phyloP scores from a whole-genome alignment of 169 alveolate genomes.

The Plasmodium sp. region DNA sequence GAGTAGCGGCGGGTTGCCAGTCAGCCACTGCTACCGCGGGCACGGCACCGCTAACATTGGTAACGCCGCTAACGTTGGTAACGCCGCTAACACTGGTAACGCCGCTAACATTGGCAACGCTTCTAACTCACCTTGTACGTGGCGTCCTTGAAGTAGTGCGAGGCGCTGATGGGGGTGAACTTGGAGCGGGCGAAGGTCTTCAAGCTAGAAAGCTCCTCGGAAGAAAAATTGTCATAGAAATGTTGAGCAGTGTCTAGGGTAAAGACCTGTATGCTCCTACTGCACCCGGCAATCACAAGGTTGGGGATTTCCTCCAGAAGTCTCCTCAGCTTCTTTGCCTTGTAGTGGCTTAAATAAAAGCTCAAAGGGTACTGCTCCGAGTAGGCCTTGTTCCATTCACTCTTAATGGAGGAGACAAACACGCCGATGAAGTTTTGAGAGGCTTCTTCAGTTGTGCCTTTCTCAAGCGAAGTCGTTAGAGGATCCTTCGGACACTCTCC shows the following conservation, averaged over 20 bases:
- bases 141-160: conserved; percentile 44
- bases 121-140: conserved; percentile 25
- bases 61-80: neutral
- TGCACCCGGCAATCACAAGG: conserved; percentile 76
- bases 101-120: neutral
- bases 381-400: conserved; percentile 77
- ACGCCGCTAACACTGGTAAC: neutral
- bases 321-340: conserved; percentile 66
- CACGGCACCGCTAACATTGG: too few species aligned
- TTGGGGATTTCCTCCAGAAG: conserved; percentile 78
- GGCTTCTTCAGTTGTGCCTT: neutral
- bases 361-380: conserved; percentile 68
- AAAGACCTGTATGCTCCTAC: conserved; percentile 79
- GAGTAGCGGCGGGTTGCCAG: neutral
- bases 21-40: neutral
- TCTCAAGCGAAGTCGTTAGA: conserved; percentile 4
- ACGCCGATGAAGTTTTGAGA: conserved; percentile 72
- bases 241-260: conserved; percentile 76
- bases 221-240: conserved; percentile 56
- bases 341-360: conserved; percentile 65
- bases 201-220: conserved; percentile 24
- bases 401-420: conserved; percentile 78
- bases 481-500: conserved; percentile 7
- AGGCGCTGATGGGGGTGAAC: conserved; percentile 42
- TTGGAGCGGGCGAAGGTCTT: conserved; percentile 45